Evolutionary conservation across 176 grass and related monocot genomes (phyloP), one percentile per base, ranked within the genome.

Genomic region (Oryza meridionalis): DNA sequence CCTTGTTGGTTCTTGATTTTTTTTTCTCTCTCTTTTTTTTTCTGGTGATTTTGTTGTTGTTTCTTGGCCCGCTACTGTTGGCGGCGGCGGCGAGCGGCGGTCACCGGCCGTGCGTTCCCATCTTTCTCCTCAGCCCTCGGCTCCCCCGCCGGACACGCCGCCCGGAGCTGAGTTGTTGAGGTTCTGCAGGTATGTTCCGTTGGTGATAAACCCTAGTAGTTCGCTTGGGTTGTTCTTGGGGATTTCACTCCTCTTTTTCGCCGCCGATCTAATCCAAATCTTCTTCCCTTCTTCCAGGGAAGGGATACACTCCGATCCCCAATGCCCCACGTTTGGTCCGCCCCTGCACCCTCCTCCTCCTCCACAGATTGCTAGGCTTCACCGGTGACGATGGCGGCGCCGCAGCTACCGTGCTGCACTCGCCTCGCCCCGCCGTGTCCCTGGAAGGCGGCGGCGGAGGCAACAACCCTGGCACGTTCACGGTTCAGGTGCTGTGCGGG

Each of bases 371-470:
- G 58, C 9, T 67, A 55, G 38, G 29, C 84, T 69, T 69, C 32
- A 12, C 46, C 61, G 46, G 46, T 29, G 73, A 94, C 92, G 73
- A 94, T 94, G 92, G 81, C 90, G 35, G 87, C 80, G 25, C 87
- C 83, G 32, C 92, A 94, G 45, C 83, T 94, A 13, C 85, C 87
- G 2, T 88, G 90, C 80, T 88, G 89, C 72, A 88, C 90, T 72
- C 92, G 82, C 65, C 80, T 89, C 77, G 75, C 80, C 4, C 88
- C 70, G 37, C 80, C 89, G 16, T 84, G 70, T 44, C 77, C 76
- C 7, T 55, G 22, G 16, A 40, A 40, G 38, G 38, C 38, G 67
- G 77, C 62, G 67, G 31, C 31, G 1, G 2, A 70, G 24, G 63
- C 53, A 50, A 80, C 32, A 25, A 55, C 2, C 64, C 31, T 47